Evolutionary conservation across 164 flowering plant species (phyloP), one percentile per base, ranked within the genome.

Genomic region (Chimonanthus praecox): DNA sequence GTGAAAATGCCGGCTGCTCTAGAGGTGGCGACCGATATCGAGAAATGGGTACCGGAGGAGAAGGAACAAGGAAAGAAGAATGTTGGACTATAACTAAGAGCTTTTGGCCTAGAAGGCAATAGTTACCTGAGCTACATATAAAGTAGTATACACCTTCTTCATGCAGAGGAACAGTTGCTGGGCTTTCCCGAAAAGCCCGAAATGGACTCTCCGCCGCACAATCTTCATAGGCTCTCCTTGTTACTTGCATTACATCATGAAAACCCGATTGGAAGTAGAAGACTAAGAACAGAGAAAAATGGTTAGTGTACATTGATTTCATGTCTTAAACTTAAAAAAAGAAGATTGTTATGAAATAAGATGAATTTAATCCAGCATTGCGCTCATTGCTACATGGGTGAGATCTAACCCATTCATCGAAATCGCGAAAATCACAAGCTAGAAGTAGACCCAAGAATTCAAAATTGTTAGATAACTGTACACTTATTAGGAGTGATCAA

Each of bases 101-200:
- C 44, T 13, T 71, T 58, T 71, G 73, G 73, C 73, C 73, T 6
- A 71, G 64, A 49, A 58, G 64, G 64, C 73, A 71, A 33, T 71
- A 58, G 50, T 71, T 71, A 15, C 48, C 48, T 7, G 58, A 21
- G 47, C 46, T 54, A 16, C 73, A 71, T 7, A 71, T 58, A 64
- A 71, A 71, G 50, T 71, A 71, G 33, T 58, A 58, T 5, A 58
- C 49, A 13, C 73, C 73, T 45, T 16, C 18, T 58, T 58, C n/a
- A 6, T 33, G 3, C 47, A 71, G 49, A 58, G 73, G 49, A 46
- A 71, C 73, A 45, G 73, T 71, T 45, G 73, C 73, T 11, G 73
- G 73, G 64, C 65, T 64, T 43, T 33, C 18, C 43, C 3, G 13
- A 6, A 71, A 71, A 6, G 48, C 48, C 50, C 49, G 49, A 47